Evolutionary conservation across 2,329 filamentous ascomycete species (phyloP), one percentile per base, ranked within the genome.

Genomic region (Pestalotiopsis sp.): DNA sequence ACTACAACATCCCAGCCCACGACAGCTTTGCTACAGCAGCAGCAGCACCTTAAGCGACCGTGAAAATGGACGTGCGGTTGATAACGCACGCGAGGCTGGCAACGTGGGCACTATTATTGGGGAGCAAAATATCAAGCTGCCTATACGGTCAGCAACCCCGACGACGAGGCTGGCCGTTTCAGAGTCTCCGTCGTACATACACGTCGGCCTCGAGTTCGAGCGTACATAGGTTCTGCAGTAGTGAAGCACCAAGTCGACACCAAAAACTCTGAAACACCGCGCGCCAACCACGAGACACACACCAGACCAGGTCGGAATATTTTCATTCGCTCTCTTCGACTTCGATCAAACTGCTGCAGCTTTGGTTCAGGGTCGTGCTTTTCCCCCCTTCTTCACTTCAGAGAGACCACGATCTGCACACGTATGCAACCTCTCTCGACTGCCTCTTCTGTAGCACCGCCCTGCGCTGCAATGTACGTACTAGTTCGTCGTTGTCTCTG

Each of bases 101-200:
- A 65, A 65, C 62, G 63, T 57, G 63, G 63, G 49, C 63, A 57
- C 49, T 66, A 66, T 66, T 66, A 45, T 38, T 56, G 25, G 41
- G n/a, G 14, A 12, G n/a, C n/a, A 65, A 20, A 13, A 12, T 52
- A 11, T 65, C 45, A n/a, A 52, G 45, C 45, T 52, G n/a, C 62
- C 38, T 52, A 49, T 49, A 38, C 62, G 41, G 62, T 20, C n/a
- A 45, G 23, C 38, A 52, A 65, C n/a, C 39, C 62, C 63, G 49
- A 57, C 63, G 49, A 57, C 63, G 31, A 66, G 63, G 49, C 63
- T 57, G 41, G 41, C 49, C 45, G 49, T 66, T 57, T 66, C 45
- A 66, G 63, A 23, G 14, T 66, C 17, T 20, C 63, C 38, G 27
- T 23, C 61, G 45, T 5, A 9, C 23, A 27, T 59, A 52, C 45